phyloP scores from a whole-genome alignment of 805 yeast genomes.

The Teunomyces panamensis region DNA sequence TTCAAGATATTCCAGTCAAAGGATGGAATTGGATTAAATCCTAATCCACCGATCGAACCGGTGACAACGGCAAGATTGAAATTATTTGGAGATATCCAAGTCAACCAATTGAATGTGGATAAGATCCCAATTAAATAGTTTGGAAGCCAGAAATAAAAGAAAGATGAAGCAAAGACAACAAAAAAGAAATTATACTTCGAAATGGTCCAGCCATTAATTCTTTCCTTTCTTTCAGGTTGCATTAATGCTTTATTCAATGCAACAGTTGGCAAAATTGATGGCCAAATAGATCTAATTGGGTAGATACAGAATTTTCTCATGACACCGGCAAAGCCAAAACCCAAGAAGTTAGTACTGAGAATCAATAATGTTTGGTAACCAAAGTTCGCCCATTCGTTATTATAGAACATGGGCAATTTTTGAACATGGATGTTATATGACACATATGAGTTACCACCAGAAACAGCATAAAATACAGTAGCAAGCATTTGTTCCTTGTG shows the following conservation, averaged over 20 bases:
- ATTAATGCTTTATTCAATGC: constrained; percentile 28
- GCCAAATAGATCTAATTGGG: constrained; percentile 55
- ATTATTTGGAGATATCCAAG: constrained; percentile 57
- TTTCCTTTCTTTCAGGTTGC: constrained; percentile 23
- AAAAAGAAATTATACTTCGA: constrained; percentile 21
- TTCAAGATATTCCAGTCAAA: constrained; percentile 28
- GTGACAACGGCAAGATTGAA: constrained; percentile 47
- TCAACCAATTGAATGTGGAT: constrained; percentile 51
- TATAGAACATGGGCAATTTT: constrained; percentile 24
- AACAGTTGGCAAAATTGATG: constrained; percentile 29
- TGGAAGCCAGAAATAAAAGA: constrained; percentile 42
- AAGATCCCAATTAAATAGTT: constrained; percentile 40
- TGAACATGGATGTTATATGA: constrained; percentile 18
- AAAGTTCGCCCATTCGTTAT: constrained; percentile 20
- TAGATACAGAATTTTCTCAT: constrained; percentile 39
- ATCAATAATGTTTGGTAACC: constrained; percentile 15
- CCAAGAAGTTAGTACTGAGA: constrained; percentile 14
- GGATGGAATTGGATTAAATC: constrained; percentile 30
- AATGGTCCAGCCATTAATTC: constrained; percentile 30
- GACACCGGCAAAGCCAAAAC: constrained; percentile 17
- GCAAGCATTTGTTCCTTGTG: constrained; percentile 65
- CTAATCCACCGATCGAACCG: constrained; percentile 40
- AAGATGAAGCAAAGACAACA: constrained; percentile 14
- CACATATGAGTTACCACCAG: constrained; percentile 25
- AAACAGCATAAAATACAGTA: constrained; percentile 41